Evolutionary conservation across 192 early-diverging fungal genomes (phyloP).

Genomic region (Coemansia sp.): DNA sequence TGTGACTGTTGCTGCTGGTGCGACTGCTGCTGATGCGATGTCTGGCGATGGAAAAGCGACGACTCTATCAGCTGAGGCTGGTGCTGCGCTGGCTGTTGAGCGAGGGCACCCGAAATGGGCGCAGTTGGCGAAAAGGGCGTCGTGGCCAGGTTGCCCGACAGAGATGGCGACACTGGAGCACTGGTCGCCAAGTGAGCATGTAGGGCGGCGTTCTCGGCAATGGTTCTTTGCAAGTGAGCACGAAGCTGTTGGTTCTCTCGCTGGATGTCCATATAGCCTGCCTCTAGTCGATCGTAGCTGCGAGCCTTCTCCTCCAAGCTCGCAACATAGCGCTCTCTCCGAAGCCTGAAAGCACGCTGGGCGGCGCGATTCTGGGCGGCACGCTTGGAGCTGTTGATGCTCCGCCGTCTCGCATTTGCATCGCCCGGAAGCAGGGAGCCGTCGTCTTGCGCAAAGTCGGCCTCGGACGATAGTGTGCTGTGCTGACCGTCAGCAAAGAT

Average conservation of each 20-base stretch:
- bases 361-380: slow-evolving; percentile 56
- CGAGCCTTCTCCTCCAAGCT: slow-evolving; percentile 54
- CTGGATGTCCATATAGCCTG: slow-evolving; percentile 46
- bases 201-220: slow-evolving; percentile 29
- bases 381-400: slow-evolving; percentile 55
- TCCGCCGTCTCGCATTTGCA: slow-evolving; percentile 28
- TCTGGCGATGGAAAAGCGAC: slow-evolving; percentile 5
- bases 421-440: slow-evolving; percentile 19
- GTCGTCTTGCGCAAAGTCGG: slow-evolving; percentile 31
- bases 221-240: slow-evolving; percentile 20
- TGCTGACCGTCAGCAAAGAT: slow-evolving; percentile 17
- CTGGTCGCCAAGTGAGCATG: slow-evolving; percentile 31
- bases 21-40: slow-evolving; percentile 11
- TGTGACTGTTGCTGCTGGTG: slow-evolving; percentile 12
- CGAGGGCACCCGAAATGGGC: slow-evolving; percentile 3
- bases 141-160: slow-evolving; percentile 8
- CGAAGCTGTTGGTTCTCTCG: slow-evolving; percentile 44
- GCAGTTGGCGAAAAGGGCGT: slow-evolving; percentile 17
- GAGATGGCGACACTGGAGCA: slow-evolving; percentile 23
- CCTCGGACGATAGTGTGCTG: slow-evolving; percentile 21
- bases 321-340: slow-evolving; percentile 50
- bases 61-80: not conserved
- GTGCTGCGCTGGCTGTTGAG: not conserved
- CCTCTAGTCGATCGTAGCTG: slow-evolving; percentile 43
- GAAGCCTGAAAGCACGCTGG: slow-evolving; percentile 50